Base-by-base conservation (phyloP, 768 basidiomycete species). In the Coprinopsis cinerea region DNA sequence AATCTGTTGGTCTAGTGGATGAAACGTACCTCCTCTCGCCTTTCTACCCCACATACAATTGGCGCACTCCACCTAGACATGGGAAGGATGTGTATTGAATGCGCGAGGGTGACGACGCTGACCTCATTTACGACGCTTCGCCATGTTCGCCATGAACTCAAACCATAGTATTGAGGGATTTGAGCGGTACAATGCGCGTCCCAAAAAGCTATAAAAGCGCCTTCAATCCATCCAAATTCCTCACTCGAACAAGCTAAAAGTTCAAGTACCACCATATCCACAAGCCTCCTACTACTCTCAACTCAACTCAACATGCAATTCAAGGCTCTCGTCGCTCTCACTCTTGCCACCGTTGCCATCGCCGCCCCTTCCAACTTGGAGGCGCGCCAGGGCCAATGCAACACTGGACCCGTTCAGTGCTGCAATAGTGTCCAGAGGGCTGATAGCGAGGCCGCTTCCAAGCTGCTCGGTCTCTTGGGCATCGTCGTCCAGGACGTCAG, bases 361-460 rank as follows among this genome's bases (percentile, higher is more conserved):
- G 37, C 13, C 18, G 9, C 9, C 13, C 37, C 37, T 15, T 36
- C 48, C 15, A 15, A 39, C 7, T 7, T 39, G 37, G 18, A 14
- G 13, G 47, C 37, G 36, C 41, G 26, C 14, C 47, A 34, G 44
- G 55, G 57, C 48, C 57, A 61, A 49, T 63, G 62, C 59, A 60
- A 60, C 54, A 63, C 61, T 14, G 67, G 64, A 5, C 20, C 30
- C 22, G 37, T 68, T 28, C 60, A 64, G 48, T 67, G 66, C 61
- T 49, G 65, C 62, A 6, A 55, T 48, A 50, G 23, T 32, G 42
- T 48, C 45, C 53, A 48, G 24, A 10, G 11, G 32, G 23, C 40
- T 36, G 26, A 32, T 9, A 26, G 34, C 44, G 20, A 49, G 17
- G 17, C 36, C 14, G 24, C 37, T 34, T 47, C 55, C 18, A 20